Evolutionary conservation across 1,284 basidiomycete species (phyloP), one percentile per base, ranked within the genome.

Genomic region (Sporisorium exsertum): DNA sequence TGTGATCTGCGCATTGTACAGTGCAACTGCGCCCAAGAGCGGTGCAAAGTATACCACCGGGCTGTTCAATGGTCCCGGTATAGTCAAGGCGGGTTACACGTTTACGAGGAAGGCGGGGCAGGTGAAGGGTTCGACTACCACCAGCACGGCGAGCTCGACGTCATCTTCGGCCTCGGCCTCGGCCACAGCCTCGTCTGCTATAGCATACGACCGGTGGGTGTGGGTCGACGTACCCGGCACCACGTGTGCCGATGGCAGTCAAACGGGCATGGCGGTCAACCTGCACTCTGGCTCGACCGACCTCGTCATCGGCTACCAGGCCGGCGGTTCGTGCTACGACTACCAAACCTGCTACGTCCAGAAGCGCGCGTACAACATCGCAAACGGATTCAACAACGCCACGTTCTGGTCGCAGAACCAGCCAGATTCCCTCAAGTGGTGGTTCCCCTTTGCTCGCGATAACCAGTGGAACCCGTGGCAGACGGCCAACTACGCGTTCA

Each of bases 271-370:
- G 13, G 65, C 66, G 2, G 24, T 73, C 61, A 64, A 64, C 54
- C 61, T 69, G 24, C 61, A 64, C 27, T 16, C 61, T 9, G 35
- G 42, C 33, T 54, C 65, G 9, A 51, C 56, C 20, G 71, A 73
- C 4, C 57, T 73, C 13, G 46, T 73, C 27, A 64, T 73, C 40
- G 33, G 32, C 6, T 55, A 51, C 27, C 56, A 73, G 43, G 37
- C 64, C 37, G 71, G 71, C 18, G 71, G 71, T 4, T 52, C 50
- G 9, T 73, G 71, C 50, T 70, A 64, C 61, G 71, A 73, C 54
- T 69, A 57, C 20, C n/a, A 57, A 1, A 57, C 55, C 8, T 57
- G 55, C 43, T 57, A 72, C 60, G 64, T 64, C 15, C 16, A 58
- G 1, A 58, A 47, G 46, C 43, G 24, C 5, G 71, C 66, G 0